Base-by-base conservation (phyloP, 306 rosid genomes). In the Vigna angularis region DNA sequence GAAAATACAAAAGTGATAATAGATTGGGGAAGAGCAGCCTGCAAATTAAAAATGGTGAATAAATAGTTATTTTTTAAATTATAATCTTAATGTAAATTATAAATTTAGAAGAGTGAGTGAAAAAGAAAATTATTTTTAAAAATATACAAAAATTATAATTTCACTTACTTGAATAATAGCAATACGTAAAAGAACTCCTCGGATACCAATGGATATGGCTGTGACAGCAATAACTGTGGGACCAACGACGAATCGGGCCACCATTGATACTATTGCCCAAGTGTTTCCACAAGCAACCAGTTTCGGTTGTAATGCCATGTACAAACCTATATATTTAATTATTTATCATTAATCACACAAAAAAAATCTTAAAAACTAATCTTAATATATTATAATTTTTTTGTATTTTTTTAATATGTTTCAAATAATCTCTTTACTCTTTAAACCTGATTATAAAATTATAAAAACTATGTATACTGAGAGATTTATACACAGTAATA, bases 231-330 rank as follows among this genome's bases (percentile, higher is more conserved):
- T 75, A 9, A 75, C 73, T 0, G 77, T 68, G 3, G 85, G 85
- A 7, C 77, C 81, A 3, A 24, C 68, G 32, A 81, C 53, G 32
- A 81, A 81, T 58, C 73, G 53, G 26, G 71, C 72, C 15, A 36
- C 61, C 85, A 81, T 59, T 49, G 85, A 36, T 17, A 75, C 24
- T 50, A 68, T 49, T 22, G 81, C 66, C 61, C 49, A 17, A 14
- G 72, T 24, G 20, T 75, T 81, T 32, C 81, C 85, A 75, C 85
- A 69, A 13, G 81, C 81, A n/a, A 81, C 59, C 22, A 42, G 13
- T 66, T 69, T 69, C 3, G 85, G 30, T 69, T 75, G 81, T 17
- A 75, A 69, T 28, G 85, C 85, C 81, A 69, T 81, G 81, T 75
- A 81, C 16, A 81, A 15, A 75, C 85, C 85, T 81, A 26, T 50